Evolutionary conservation across 805 yeast species (phyloP).

Genomic region (Kazachstania psychrophila): DNA sequence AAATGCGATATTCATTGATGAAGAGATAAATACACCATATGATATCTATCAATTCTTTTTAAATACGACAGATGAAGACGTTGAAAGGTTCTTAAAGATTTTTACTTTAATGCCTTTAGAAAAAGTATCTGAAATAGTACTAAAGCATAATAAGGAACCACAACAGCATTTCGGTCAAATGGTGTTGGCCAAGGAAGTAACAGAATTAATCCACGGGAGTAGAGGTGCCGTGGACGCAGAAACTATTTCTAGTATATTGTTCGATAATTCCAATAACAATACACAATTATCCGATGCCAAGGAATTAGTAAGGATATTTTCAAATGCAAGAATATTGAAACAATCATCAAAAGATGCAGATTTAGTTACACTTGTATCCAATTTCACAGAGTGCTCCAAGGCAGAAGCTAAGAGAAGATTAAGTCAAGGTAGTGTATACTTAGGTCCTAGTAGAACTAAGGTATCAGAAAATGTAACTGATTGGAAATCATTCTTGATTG

Average conservation of each 20-base stretch:
- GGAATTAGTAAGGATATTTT: slow-evolving; percentile 12
- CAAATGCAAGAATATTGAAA: slow-evolving; percentile 15
- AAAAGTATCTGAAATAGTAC: slow-evolving; percentile 46
- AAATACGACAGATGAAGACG: slow-evolving; percentile 69
- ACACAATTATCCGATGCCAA: slow-evolving; percentile 6
- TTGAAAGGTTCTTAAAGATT: slow-evolving; percentile 55
- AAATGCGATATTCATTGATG: slow-evolving; percentile 83
- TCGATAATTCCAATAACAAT: slow-evolving; percentile 18
- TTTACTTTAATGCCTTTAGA: slow-evolving; percentile 69
- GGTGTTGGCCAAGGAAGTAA: slow-evolving; percentile 71
- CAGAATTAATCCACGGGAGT: slow-evolving; percentile 78
- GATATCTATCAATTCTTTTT: slow-evolving; percentile 80
- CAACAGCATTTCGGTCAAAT: slow-evolving; percentile 64
- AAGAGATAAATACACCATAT: slow-evolving; percentile 65
- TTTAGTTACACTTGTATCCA: slow-evolving; percentile 45
- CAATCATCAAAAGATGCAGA: slow-evolving; percentile 22
- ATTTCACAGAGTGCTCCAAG: slow-evolving; percentile 40
- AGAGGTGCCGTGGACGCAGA: slow-evolving; percentile 65
- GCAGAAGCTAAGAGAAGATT: slow-evolving; percentile 55
- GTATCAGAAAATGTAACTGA: slow-evolving; percentile 39
- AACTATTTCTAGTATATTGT: slow-evolving; percentile 56
- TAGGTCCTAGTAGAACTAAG: slow-evolving; percentile 52
- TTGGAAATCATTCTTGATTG: slow-evolving; percentile 45
- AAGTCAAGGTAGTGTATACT: slow-evolving; percentile 61
- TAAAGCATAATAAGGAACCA: slow-evolving; percentile 48